These are phyloP conservation scores for Penicillium subrubescens DNA, from an alignment of 495 filamentous ascomycete species.

Conservation along the genomic window DNA sequence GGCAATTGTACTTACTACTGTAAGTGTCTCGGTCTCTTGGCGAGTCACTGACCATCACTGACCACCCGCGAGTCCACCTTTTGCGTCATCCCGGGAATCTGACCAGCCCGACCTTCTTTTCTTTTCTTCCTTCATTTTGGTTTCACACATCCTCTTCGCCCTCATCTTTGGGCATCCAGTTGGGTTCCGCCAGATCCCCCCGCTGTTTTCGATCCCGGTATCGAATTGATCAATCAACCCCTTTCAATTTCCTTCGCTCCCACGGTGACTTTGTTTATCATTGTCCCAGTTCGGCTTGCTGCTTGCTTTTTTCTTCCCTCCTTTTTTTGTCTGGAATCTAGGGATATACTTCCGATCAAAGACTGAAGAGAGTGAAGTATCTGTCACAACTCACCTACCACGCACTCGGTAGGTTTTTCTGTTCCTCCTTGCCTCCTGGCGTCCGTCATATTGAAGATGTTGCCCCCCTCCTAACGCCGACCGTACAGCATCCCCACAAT, in stretches of 20 bases:
- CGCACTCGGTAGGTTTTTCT: background rate
- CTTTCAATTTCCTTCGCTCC: conserved; percentile 14
- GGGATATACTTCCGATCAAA: conserved; percentile 3
- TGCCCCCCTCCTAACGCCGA: background rate
- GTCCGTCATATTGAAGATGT: background rate
- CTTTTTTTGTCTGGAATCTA: conserved; percentile 1
- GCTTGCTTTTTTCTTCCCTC: background rate
- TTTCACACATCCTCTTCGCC: conserved; percentile 6
- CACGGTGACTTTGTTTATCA: background rate
- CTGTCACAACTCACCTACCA: background rate
- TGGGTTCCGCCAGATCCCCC: conserved; percentile 1
- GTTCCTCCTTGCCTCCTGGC: background rate
- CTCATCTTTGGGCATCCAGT: conserved; percentile 18
- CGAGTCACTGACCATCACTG: conserved; percentile 1
- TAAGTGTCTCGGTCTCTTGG: background rate
- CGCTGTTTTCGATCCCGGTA: background rate
- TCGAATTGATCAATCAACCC: conserved; percentile 16
- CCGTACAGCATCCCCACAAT: background rate
- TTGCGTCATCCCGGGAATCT: conserved; percentile 25
- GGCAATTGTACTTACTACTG: background rate
- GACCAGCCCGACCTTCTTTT: background rate
- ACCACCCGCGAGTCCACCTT: conserved; percentile 16
- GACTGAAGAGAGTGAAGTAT: background rate
- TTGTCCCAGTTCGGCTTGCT: background rate
- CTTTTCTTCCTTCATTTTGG: background rate